Conservation (phyloP, 139 green algal species). For the Chlorella sp. region DNA sequence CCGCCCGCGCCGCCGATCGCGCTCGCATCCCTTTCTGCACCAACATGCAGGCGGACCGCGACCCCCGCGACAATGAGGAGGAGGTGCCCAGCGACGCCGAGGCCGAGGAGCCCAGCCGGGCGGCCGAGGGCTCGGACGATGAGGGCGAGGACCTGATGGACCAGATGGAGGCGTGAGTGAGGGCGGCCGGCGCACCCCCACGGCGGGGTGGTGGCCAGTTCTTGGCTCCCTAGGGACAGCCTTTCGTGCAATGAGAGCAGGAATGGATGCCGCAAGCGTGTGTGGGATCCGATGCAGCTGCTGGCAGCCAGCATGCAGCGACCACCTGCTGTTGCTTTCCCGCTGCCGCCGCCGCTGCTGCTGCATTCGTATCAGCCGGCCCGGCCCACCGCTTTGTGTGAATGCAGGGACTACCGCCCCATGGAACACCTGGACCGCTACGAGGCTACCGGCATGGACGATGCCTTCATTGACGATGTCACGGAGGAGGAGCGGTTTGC, state of each 20-base stretch:
- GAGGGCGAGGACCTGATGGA: constrained; percentile 95
- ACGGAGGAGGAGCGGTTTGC: constrained; percentile 64
- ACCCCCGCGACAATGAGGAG: constrained; percentile 35
- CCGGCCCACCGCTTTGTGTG: background rate
- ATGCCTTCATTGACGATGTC: constrained; percentile 70
- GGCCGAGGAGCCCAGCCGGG: constrained; percentile 34
- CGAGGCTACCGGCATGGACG: constrained; percentile 86
- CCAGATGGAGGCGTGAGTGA: constrained; percentile 78
- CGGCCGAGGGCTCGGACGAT: constrained; percentile 38
- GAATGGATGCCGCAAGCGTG: too few species aligned
- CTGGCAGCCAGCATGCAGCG: too few species aligned
- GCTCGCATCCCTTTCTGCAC: too few species aligned
- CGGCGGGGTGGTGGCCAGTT: too few species aligned
- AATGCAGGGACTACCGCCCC: constrained; percentile 91
- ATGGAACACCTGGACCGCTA: constrained; percentile 91
- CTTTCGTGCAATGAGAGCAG: too few species aligned
- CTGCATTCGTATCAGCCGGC: too few species aligned
- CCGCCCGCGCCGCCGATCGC: too few species aligned
- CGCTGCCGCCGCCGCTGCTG: background rate
- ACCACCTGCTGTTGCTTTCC: background rate
- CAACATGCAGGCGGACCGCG: constrained; percentile 37
- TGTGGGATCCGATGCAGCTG: too few species aligned
- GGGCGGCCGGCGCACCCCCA: background rate
- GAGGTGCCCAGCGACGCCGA: constrained; percentile 23
- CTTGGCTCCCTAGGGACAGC: too few species aligned